Evolutionary conservation across 352 stramenopile species (phyloP), one percentile per base, ranked within the genome.

Genomic region (Chrysophaeum taylorii): DNA sequence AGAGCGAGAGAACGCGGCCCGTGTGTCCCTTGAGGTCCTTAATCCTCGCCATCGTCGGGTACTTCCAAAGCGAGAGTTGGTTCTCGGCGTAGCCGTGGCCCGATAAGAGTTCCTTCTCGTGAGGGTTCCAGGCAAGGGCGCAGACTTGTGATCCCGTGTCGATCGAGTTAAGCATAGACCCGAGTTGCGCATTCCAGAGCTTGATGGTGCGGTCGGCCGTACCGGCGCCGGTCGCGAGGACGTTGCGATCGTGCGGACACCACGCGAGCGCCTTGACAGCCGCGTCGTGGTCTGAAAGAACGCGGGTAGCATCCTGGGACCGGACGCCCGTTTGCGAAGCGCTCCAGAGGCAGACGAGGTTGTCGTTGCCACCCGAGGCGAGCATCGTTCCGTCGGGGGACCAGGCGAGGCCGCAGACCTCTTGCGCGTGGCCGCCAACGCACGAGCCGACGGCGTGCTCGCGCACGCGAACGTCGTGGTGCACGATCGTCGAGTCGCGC

Each of bases 191-290:
- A 79, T 99, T 98, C 95, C 95, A 99, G 73, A 98, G 97, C 81
- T 99, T 99, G 82, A 99, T 99, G 66, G 87, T 94, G 41, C 94
- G 84, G 81, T 99, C 95, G 25, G 94, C 94, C 27, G 95, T 98
- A 71, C 95, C 95, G 37, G 93, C 95, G 63, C 95, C 95, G 15
- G 91, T 95, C 0, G 95, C 95, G 43, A 99, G 85, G 12, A 98
- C 72, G 74, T 97, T 94, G 23, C 92, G 89, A 73, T 99, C 91
- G 84, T 96, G 96, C 12, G 95, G 95, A 77, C 92, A 98, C 95
- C 95, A 99, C 5, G 94, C 94, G 63, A 99, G 87, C 25, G 95
- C 94, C 77, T 98, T 98, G 29, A 99, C 94, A 36, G 87, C 89
- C 79, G 87, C 77, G 79, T 85, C 89, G 81, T 99, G 96, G 29